Evolutionary conservation across 768 basidiomycete species (phyloP).

Genomic region (Clathrus columnatus): DNA sequence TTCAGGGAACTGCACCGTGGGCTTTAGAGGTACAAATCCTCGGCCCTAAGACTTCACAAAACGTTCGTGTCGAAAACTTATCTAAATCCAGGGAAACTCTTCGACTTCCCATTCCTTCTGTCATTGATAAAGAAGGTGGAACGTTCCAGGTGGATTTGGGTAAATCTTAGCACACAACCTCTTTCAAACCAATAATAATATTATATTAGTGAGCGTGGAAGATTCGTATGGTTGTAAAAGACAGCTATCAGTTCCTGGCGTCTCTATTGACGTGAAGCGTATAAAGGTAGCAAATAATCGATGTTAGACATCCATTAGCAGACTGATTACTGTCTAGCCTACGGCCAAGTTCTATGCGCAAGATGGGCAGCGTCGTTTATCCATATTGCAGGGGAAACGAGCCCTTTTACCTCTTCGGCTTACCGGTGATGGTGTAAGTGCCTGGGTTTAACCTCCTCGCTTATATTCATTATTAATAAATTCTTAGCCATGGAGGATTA

Average conservation of each 20-base stretch:
- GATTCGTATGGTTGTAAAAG: conserved; percentile 86
- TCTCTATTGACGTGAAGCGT: conserved; percentile 77
- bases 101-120: conserved; percentile 58
- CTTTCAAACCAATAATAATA: conserved; percentile 12
- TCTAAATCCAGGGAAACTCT: conserved; percentile 45
- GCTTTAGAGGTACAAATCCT: conserved; percentile 76
- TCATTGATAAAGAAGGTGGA: conserved; percentile 60
- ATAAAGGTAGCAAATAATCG: conserved; percentile 46
- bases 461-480: background rate
- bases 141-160: conserved; percentile 72
- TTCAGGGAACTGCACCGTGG: conserved; percentile 85
- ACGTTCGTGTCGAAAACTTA: conserved; percentile 46
- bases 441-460: background rate
- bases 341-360: conserved; percentile 80
- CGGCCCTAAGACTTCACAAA: conserved; percentile 59
- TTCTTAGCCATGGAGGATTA: conserved; percentile 77
- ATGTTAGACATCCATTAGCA: background rate
- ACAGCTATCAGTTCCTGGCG: conserved; percentile 60
- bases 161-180: conserved; percentile 23
- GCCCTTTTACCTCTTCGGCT: conserved; percentile 73
- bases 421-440: conserved; percentile 80
- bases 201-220: conserved; percentile 61
- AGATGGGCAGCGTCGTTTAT: conserved; percentile 43
- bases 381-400: conserved; percentile 65
- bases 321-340: conserved; percentile 40